A percentile compares a stretch with the other conserved stretches of the same genome.
These are phyloP conservation scores for Podospora sp. DNA, from an alignment of 495 filamentous ascomycete genomes.

Conservation along the genomic window DNA sequence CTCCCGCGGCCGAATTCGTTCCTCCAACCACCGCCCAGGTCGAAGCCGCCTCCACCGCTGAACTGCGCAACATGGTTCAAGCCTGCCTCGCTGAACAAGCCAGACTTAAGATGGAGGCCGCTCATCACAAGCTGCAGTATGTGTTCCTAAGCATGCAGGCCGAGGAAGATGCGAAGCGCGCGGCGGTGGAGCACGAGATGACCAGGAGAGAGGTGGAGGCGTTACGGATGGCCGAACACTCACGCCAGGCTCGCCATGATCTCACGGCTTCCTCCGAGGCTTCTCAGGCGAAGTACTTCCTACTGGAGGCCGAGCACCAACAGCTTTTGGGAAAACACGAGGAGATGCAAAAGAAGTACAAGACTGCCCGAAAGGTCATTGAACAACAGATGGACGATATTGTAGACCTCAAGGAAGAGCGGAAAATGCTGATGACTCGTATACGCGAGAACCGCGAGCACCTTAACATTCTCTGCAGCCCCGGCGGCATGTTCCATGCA, in stretches of 20 bases:
- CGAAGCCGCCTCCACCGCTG: slow-evolving; percentile 57
- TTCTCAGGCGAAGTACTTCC: slow-evolving; percentile 47
- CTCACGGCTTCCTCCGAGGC: slow-evolving; percentile 43
- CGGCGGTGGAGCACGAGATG: slow-evolving; percentile 91
- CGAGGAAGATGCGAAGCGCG: slow-evolving; percentile 80
- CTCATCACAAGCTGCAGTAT: slow-evolving; percentile 92
- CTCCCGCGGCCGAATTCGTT: slow-evolving; percentile 53
- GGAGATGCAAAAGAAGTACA: slow-evolving; percentile 62
- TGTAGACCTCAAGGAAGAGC: slow-evolving; percentile 65
- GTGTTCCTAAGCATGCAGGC: slow-evolving; percentile 84
- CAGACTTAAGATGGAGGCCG: slow-evolving; percentile 74
- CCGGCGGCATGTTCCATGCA: slow-evolving; percentile 57
- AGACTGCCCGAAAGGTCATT: slow-evolving; percentile 74
- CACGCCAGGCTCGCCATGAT: slow-evolving; percentile 52
- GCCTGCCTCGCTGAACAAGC: slow-evolving; percentile 57
- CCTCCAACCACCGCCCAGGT: slow-evolving; percentile 67
- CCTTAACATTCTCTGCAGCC: slow-evolving; percentile 66
- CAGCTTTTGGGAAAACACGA: slow-evolving; percentile 67
- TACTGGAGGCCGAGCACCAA: slow-evolving; percentile 55
- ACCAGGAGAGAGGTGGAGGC: slow-evolving; percentile 89
- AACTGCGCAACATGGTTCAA: slow-evolving; percentile 60
- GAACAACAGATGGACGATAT: slow-evolving; percentile 69
- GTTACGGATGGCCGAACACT: slow-evolving; percentile 63
- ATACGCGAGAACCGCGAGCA: slow-evolving; percentile 88
- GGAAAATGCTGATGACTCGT: slow-evolving; percentile 72